Base-by-base conservation (phyloP, 2,329 filamentous ascomycete species). In the Venturia carpophila region DNA sequence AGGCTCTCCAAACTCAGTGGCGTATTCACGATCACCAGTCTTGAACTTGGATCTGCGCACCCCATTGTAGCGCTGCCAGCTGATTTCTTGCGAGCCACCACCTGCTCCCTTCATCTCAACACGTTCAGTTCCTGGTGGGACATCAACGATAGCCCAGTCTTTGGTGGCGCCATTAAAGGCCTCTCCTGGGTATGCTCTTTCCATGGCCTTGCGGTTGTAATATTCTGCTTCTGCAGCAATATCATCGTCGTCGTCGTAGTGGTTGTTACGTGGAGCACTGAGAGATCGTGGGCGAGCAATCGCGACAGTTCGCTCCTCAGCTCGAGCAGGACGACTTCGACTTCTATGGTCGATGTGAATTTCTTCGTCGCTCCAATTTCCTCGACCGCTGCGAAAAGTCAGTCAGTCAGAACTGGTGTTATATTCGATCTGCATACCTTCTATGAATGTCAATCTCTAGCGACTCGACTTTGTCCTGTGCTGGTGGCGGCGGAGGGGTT, bases 71-170 rank as follows among this genome's bases (percentile, higher is more conserved):
- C 85, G 84, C 73, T 89, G 82, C 88, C 89, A 94, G 24, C 84
- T 88, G 60, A 92, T 85, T 70, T 94, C 90, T 68, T 91, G 87
- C 45, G 80, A 80, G n/a, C 82, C 88, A 60, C 89, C 89, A 24
- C 90, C 90, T 30, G 85, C 81, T 64, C 90, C 90, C 69, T 94
- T 89, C 87, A 94, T 88, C 64, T 84, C 83, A n/a, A 94, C 87
- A 49, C 88, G 84, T 77, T 90, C 88, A 0, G 90, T 93, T 66
- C 91, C 91, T 0, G 91, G 89, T 1, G 90, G 91, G 47, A 95
- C 87, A 75, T 95, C 91, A 45, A 96, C 83, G 68, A 95, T 89
- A 64, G 85, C 83, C 90, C 91, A 95, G 71, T 85, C 88, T 68
- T 84, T 86, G 43, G 88, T 91, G 21, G 85, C 86, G 63, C 90